Percentiles rank a stretch among this genome's conserved stretches.
Conservation (phyloP, 2,329 filamentous ascomycete species). For the Penicillium verrucosum region DNA sequence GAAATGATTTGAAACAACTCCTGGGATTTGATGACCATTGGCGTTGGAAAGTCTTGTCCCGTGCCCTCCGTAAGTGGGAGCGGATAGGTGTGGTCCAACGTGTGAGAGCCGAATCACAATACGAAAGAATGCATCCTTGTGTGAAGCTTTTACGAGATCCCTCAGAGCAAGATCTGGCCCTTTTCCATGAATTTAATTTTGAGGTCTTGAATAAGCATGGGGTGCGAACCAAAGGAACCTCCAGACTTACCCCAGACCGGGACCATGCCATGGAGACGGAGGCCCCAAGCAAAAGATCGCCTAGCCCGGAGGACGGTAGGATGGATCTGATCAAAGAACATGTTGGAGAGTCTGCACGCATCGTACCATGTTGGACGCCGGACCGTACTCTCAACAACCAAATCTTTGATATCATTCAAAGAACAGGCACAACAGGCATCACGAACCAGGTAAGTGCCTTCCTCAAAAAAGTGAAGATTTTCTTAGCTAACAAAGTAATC, state of each 20-base stretch:
- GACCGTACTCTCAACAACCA: constrained; percentile 52
- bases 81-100: constrained; percentile 46
- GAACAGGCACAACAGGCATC: constrained; percentile 48
- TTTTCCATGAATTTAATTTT: constrained; percentile 39
- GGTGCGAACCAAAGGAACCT: constrained; percentile 13
- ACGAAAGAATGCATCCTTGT: constrained; percentile 41
- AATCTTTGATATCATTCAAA: constrained; percentile 49
- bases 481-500: not conserved
- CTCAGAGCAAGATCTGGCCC: constrained; percentile 37
- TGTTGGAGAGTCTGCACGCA: constrained; percentile 33
- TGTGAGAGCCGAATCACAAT: constrained; percentile 44
- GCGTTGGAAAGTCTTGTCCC: constrained; percentile 42
- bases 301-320: constrained; percentile 14
- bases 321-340: constrained; percentile 22
- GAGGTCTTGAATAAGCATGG: constrained; percentile 26
- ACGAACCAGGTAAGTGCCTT: constrained; percentile 43
- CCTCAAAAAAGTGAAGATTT: not conserved
- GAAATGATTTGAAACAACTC: constrained; percentile 51
- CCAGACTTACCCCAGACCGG: constrained; percentile 6
- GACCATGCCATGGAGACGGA: constrained; percentile 27
- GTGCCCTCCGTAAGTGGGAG: constrained; percentile 46
- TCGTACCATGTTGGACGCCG: constrained; percentile 54
- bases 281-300: constrained; percentile 11
- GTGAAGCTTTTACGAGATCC: constrained; percentile 45
- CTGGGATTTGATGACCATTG: constrained; percentile 42